These are phyloP conservation scores for Colletotrichum limetticola DNA, from an alignment of 2,329 filamentous ascomycete species.

Conservation along the genomic window DNA sequence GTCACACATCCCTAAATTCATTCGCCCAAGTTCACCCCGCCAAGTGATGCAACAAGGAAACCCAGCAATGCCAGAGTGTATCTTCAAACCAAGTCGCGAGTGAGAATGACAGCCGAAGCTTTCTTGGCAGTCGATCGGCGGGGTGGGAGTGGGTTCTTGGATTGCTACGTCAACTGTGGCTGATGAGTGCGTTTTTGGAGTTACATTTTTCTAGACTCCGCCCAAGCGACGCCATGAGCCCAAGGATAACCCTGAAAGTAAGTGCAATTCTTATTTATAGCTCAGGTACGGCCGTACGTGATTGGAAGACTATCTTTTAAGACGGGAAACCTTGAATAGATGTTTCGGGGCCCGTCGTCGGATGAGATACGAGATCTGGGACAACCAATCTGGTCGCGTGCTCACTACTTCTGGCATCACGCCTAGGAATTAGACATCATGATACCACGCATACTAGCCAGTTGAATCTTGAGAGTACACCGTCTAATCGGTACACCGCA, in stretches of 20 bases:
- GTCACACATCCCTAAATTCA: conserved; percentile 12
- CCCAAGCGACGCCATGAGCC: neutral
- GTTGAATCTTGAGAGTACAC: neutral
- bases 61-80: neutral
- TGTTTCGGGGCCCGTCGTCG: conserved; percentile 1
- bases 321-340: neutral
- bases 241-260: neutral
- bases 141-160: neutral
- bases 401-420: neutral
- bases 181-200: conserved; percentile 11
- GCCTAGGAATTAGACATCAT: neutral
- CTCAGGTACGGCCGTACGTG: neutral
- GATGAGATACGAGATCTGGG: conserved; percentile 22
- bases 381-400: conserved; percentile 7
- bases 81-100: neutral
- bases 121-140: conserved; percentile 32
- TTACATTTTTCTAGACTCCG: conserved; percentile 16
- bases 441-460: conserved; percentile 1
- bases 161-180: conserved; percentile 31
- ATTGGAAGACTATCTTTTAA: conserved; percentile 15
- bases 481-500: no score
- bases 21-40: neutral
- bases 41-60: neutral
- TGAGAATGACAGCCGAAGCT: conserved; percentile 27
- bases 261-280: conserved; percentile 24